Evolutionary conservation across 2,329 filamentous ascomycete species (phyloP).

Genomic region (Aspergillus luchuensis): DNA sequence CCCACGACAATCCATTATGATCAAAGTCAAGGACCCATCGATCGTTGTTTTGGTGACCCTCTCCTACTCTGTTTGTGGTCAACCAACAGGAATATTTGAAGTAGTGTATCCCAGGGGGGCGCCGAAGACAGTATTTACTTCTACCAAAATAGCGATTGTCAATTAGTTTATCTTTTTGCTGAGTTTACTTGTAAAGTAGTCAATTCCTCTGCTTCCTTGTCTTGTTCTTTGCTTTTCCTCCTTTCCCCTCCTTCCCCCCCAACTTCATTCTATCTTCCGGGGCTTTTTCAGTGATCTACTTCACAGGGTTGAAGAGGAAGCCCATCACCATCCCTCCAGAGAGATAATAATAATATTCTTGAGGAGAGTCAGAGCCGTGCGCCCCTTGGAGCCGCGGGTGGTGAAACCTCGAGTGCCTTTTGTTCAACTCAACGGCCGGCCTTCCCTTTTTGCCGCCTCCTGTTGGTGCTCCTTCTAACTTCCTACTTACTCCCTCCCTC

Average conservation of each 20-base stretch:
- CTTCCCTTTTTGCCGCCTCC: slow-evolving; percentile 11
- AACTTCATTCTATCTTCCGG: no score
- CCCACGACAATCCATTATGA: neutral
- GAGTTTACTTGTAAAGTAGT: no score
- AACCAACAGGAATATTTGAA: neutral
- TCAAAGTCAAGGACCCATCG: neutral
- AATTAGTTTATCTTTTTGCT: no score
- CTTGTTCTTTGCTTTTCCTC: no score
- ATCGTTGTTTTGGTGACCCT: neutral
- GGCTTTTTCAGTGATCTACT: no score
- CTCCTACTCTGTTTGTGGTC: neutral
- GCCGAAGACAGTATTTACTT: neutral
- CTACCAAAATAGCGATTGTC: no score
- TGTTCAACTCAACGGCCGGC: neutral
- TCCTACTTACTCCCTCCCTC: slow-evolving; percentile 11
- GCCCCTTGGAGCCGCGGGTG: slow-evolving; percentile 2
- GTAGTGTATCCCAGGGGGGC: neutral
- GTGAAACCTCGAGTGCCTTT: slow-evolving; percentile 9
- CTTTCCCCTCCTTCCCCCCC: no score
- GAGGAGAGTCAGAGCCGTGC: neutral
- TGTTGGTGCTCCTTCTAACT: slow-evolving; percentile 15
- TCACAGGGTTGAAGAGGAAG: no score
- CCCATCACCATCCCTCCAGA: no score
- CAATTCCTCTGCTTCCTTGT: no score
- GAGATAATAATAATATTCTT: no score